A percentile compares a stretch with the other conserved stretches of the same genome.
phyloP scores from a whole-genome alignment of 148 eudicot species.

The Arctostaphylos glauca region DNA sequence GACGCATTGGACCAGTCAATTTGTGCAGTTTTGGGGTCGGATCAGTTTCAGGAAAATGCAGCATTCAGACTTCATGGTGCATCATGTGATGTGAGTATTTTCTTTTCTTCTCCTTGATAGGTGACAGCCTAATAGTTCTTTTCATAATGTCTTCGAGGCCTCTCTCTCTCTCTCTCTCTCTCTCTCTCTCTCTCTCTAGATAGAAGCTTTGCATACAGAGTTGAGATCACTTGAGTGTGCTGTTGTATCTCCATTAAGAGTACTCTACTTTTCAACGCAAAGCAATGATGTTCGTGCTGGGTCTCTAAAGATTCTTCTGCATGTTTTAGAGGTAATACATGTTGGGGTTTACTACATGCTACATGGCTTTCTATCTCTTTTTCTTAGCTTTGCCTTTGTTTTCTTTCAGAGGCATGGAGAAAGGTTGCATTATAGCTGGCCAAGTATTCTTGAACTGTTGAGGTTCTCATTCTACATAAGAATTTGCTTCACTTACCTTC shows the following conservation, averaged over 20 bases:
- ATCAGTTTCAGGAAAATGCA: slow-evolving; percentile 58
- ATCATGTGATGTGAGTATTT: slow-evolving; percentile 42
- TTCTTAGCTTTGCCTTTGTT: slow-evolving; percentile 11
- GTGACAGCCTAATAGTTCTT: neutral
- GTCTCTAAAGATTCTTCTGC: slow-evolving; percentile 85
- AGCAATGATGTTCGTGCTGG: slow-evolving; percentile 79
- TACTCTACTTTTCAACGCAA: slow-evolving; percentile 68
- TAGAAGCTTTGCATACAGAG: slow-evolving; percentile 34
- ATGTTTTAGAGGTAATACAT: slow-evolving; percentile 82
- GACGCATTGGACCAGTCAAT: slow-evolving; percentile 91
- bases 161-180: neutral
- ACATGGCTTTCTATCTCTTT: neutral
- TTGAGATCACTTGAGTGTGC: slow-evolving; percentile 77
- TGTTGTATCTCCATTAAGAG: slow-evolving; percentile 77
- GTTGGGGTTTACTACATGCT: neutral
- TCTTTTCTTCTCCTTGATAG: neutral
- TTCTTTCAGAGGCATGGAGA: slow-evolving; percentile 82
- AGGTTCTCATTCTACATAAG: slow-evolving; percentile 42
- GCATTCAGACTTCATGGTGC: slow-evolving; percentile 36
- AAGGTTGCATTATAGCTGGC: slow-evolving; percentile 87
- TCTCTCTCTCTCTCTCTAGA: slow-evolving; percentile 31
- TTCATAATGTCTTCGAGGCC: neutral
- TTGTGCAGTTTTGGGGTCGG: slow-evolving; percentile 89
- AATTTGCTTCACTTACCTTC: slow-evolving; percentile 13
- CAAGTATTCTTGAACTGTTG: slow-evolving; percentile 84